Evolutionary conservation across 495 filamentous ascomycete species (phyloP), one percentile per base, ranked within the genome.

Genomic region (Clavariopsis aquatica): DNA sequence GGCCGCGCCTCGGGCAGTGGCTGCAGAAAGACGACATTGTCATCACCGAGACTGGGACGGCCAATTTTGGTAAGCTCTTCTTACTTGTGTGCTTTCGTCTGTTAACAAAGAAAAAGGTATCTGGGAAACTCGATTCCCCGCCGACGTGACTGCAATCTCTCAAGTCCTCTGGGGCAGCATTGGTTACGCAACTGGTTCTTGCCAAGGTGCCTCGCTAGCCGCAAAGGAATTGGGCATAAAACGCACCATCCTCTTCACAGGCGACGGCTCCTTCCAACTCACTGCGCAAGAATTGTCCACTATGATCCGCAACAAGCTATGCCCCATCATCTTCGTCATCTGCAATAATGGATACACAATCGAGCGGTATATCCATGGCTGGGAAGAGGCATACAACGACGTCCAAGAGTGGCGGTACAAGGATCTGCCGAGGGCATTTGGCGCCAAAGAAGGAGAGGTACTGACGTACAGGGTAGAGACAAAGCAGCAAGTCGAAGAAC

Each of bases 81-180:
- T 17, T 17, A 15, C 6, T 13, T 13, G 6, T 13, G 31, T 36
- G 6, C 6, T 36, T n/a, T 43, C 38, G 2, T 43, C 38, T 43
- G 12, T 17, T 43, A 43, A 43, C 38, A 2, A 6, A 43, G 3
- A 8, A n/a, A 9, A 3, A 43, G 38, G 38, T 46, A 89, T 95
- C 65, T 91, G 88, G 84, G 91, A 96, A 57, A 92, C 89, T 29
- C 85, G 85, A 23, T 94, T 95, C 79, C 91, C 91, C 0, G 73
- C 82, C 24, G 79, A 83, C 26, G 90, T 93, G 0, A 89, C 83
- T 3, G 88, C 88, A 19, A 82, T 96, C 65, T 91, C 84, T 49
- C 92, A 96, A 74, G 88, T 93, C 1, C 83, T 96, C 10, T 96
- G 91, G 90, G 91, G 92, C 38, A 90, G 86, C 61, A 96, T 96